phyloP scores from a whole-genome alignment of 345 rosid genomes.

The Nephelium lappaceum region DNA sequence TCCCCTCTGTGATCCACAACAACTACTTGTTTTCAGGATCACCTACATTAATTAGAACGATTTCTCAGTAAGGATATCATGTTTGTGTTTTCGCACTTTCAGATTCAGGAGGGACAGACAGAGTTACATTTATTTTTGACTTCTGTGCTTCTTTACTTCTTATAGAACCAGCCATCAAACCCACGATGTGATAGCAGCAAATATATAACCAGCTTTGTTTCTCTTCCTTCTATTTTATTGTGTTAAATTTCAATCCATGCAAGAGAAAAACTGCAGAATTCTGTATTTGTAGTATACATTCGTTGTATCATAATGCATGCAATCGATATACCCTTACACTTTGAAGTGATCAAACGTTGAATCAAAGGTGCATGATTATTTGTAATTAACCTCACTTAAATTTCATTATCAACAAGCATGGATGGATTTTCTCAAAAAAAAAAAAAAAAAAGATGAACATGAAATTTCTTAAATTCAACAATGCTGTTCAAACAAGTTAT shows the following conservation, averaged over 20 bases:
- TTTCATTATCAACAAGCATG: too few species aligned
- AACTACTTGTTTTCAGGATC: neutral
- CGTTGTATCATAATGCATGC: too few species aligned
- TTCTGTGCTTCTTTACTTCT: neutral
- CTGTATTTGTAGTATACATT: too few species aligned
- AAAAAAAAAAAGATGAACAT: too few species aligned
- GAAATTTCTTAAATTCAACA: too few species aligned
- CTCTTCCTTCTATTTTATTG: neutral
- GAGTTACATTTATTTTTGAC: neutral
- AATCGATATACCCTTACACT: too few species aligned
- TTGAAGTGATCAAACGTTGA: too few species aligned
- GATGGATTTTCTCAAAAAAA: too few species aligned
- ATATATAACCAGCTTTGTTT: neutral
- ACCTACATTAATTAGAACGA: neutral
- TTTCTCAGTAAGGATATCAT: constrained; percentile 6
- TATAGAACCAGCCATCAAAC: neutral
- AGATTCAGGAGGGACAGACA: neutral
- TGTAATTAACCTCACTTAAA: too few species aligned
- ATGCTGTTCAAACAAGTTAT: too few species aligned
- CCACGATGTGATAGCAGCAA: neutral
- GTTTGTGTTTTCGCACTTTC: neutral
- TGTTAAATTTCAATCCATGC: neutral
- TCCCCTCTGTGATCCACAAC: neutral
- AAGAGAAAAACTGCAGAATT: neutral
- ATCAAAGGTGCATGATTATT: too few species aligned